Conservation (phyloP, 139 green algal species). For the Coelastrella sp. region DNA sequence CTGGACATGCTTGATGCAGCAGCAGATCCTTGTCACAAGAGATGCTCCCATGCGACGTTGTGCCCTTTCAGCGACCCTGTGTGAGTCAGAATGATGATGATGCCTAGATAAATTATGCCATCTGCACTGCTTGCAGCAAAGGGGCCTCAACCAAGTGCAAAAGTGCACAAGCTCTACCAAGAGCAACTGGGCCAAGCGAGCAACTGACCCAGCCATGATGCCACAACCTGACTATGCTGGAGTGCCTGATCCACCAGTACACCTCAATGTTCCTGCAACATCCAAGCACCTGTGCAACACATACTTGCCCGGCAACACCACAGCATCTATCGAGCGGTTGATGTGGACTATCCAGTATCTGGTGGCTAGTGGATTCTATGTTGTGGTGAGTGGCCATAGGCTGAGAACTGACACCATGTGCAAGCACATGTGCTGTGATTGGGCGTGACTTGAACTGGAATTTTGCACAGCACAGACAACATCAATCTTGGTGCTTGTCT, state of each 20-base stretch:
- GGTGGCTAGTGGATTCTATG: slow-evolving; percentile 43
- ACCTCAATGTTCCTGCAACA: background rate
- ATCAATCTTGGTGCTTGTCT: too few relatives aligned
- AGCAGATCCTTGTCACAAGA: too few relatives aligned
- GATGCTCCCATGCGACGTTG: too few relatives aligned
- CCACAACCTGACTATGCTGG: background rate
- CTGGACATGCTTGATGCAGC: too few relatives aligned
- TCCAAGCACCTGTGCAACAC: slow-evolving; percentile 34
- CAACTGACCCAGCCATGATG: background rate
- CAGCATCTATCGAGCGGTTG: background rate
- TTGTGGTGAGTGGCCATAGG: slow-evolving; percentile 22
- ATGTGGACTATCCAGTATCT: slow-evolving; percentile 43
- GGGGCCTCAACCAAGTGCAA: background rate
- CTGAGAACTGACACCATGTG: background rate
- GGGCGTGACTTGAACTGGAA: too few relatives aligned
- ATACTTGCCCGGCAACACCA: slow-evolving; percentile 17
- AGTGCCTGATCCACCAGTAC: background rate
- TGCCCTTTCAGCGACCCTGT: too few relatives aligned
- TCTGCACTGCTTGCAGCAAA: background rate
- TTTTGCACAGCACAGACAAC: too few relatives aligned
- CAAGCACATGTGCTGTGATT: too few relatives aligned
- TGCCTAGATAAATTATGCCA: too few relatives aligned
- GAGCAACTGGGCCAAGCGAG: slow-evolving; percentile 3
- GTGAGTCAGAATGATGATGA: too few relatives aligned
- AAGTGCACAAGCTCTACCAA: background rate